A percentile compares a stretch with the other conserved stretches of the same genome.
phyloP scores from a whole-genome alignment of 2,329 filamentous ascomycete species.

The Leptodontidium sp. region DNA sequence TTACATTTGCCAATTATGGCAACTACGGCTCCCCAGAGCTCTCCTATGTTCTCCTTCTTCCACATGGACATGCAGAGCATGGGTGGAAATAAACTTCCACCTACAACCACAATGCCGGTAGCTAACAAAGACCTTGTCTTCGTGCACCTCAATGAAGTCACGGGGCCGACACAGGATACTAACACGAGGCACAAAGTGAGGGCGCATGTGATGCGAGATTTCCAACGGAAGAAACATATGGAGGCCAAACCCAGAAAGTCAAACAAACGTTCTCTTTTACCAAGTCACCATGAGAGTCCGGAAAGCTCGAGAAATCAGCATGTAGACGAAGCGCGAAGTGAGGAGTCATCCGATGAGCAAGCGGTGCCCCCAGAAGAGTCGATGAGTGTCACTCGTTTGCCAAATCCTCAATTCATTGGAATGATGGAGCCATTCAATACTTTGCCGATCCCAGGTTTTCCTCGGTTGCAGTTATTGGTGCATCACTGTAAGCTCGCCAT shows the following conservation, averaged over 20 bases:
- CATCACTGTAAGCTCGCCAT: constrained; percentile 1
- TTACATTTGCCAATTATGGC: neutral
- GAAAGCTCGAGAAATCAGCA: neutral
- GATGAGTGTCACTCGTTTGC: neutral
- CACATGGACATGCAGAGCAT: neutral
- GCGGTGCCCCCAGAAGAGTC: neutral
- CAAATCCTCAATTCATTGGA: constrained; percentile 7
- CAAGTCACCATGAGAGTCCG: neutral
- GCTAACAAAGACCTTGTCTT: constrained; percentile 4
- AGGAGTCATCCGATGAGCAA: neutral
- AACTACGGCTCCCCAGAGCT: constrained; percentile 3
- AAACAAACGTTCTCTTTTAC: neutral
- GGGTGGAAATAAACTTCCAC: neutral
- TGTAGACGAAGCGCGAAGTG: neutral
- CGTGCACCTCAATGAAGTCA: constrained; percentile 9
- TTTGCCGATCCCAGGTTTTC: neutral
- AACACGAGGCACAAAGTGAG: constrained; percentile 2
- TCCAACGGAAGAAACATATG: constrained; percentile 9
- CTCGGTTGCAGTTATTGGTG: constrained; percentile 2
- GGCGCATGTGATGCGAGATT: constrained; percentile 12
- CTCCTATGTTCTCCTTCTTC: constrained; percentile 1
- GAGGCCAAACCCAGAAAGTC: neutral
- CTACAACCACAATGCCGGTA: neutral
- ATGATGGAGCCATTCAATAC: constrained; percentile 9
- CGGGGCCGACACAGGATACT: constrained; percentile 6